These are phyloP conservation scores for Rubia yunnanensis DNA, from an alignment of 257 asterid genomes.

Conservation along the genomic window DNA sequence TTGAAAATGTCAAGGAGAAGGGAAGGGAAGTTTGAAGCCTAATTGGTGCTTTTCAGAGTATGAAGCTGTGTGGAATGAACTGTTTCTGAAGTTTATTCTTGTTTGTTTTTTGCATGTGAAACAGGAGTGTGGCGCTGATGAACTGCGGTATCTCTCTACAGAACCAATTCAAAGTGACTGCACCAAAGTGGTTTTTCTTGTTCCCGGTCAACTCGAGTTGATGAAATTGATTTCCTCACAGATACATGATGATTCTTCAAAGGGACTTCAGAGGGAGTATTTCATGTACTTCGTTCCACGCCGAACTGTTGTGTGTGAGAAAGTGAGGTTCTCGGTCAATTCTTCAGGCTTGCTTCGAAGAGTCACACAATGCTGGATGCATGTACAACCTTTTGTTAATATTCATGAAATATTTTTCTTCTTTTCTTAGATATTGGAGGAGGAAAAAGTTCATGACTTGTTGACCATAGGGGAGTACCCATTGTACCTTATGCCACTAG, in stretches of 20 bases:
- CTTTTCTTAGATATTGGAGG: constrained; percentile 65
- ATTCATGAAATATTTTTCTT: neutral
- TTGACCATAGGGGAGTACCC: constrained; percentile 84
- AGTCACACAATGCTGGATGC: neutral
- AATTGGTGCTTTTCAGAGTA: neutral
- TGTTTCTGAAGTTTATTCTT: neutral
- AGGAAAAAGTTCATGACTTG: constrained; percentile 77
- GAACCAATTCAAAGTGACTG: constrained; percentile 85
- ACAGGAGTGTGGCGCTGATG: constrained; percentile 93
- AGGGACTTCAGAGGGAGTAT: constrained; percentile 84
- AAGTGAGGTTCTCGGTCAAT: constrained; percentile 36
- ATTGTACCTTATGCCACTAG: constrained; percentile 75
- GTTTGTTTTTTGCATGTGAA: constrained; percentile 6
- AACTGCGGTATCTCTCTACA: constrained; percentile 69
- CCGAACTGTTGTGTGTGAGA: constrained; percentile 85
- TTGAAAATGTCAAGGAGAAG: neutral
- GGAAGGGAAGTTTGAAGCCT: no score
- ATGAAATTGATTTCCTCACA: constrained; percentile 76
- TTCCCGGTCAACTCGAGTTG: constrained; percentile 64
- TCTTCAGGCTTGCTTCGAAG: neutral
- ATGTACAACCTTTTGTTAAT: neutral
- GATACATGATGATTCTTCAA: constrained; percentile 66
- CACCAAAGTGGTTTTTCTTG: constrained; percentile 77
- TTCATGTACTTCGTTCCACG: constrained; percentile 92
- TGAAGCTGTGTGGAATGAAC: neutral